phyloP scores from a whole-genome alignment of 2,329 filamentous ascomycete genomes.

The Fusarium goolgardi region DNA sequence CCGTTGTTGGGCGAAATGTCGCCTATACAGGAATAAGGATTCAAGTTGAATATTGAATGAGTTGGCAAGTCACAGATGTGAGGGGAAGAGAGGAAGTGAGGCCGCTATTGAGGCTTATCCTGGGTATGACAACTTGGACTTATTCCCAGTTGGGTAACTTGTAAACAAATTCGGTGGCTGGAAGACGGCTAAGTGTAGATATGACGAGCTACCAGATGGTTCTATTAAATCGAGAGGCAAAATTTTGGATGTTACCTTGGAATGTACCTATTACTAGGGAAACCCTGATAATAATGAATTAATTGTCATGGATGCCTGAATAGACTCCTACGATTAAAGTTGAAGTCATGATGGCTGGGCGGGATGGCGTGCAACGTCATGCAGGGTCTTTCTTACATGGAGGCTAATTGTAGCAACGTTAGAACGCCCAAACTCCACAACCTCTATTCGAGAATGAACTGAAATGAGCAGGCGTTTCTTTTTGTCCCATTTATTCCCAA shows the following conservation, averaged over 20 bases:
- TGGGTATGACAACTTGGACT: constrained; percentile 37
- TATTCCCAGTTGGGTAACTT: constrained; percentile 13
- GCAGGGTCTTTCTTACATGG: constrained; percentile 13
- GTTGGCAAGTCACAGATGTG: constrained; percentile 1
- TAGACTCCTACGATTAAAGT: not conserved
- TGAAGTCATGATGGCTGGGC: constrained; percentile 33
- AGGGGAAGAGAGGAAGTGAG: constrained; percentile 17
- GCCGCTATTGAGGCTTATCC: constrained; percentile 16
- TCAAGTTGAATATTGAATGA: not conserved
- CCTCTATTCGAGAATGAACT: not conserved
- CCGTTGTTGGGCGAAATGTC: constrained; percentile 9
- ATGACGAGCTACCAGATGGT: constrained; percentile 18
- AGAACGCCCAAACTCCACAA: not conserved
- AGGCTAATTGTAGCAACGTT: constrained; percentile 31
- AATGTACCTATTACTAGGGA: not conserved
- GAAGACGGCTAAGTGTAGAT: constrained; percentile 24
- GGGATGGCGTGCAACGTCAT: constrained; percentile 25
- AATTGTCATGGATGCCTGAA: not conserved
- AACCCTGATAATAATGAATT: not conserved
- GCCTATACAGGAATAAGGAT: not conserved
- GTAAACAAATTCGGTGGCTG: constrained; percentile 48
- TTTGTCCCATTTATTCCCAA: not conserved
- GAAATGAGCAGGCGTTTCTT: constrained; percentile 1
- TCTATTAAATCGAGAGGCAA: constrained; percentile 1
- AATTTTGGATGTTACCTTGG: not conserved